These are phyloP conservation scores for Fraxinus greggii DNA, from an alignment of 305 asterid species.

Conservation along the genomic window DNA sequence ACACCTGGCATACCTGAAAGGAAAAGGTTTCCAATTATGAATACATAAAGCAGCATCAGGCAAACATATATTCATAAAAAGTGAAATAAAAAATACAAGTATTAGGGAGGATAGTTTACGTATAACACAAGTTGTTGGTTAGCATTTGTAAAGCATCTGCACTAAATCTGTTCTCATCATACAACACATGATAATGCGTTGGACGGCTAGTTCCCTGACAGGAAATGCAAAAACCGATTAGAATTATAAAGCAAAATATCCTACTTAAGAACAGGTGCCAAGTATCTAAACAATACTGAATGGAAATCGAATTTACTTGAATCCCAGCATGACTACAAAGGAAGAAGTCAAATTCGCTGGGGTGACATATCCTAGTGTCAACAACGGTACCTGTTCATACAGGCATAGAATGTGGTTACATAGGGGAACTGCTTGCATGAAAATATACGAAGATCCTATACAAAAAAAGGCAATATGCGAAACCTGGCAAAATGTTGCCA, in stretches of 20 bases:
- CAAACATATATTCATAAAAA: not conserved
- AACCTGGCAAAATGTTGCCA: conserved; percentile 85
- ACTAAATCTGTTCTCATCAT: conserved; percentile 62
- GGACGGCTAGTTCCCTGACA: conserved; percentile 88
- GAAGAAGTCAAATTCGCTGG: conserved; percentile 73
- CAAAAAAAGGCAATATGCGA: not conserved
- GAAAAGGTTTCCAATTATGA: not conserved
- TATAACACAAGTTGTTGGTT: conserved; percentile 68
- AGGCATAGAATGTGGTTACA: not conserved
- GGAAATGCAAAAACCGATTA: not conserved
- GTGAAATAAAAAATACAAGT: not conserved
- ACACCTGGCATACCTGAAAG: conserved; percentile 71
- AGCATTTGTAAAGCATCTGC: conserved; percentile 69
- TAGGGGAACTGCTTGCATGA: not conserved
- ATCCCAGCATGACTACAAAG: conserved; percentile 89
- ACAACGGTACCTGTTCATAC: conserved; percentile 69
- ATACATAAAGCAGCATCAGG: not conserved
- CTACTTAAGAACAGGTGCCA: not conserved
- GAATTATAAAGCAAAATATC: not conserved
- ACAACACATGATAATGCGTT: conserved; percentile 71
- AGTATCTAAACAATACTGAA: not conserved
- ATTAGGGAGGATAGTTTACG: conserved; percentile 37
- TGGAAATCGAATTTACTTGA: conserved; percentile 43
- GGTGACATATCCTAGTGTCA: conserved; percentile 82
- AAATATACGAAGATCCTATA: not conserved